phyloP scores from a whole-genome alignment of 768 basidiomycete species.

The Kwoniella dendrophila region DNA sequence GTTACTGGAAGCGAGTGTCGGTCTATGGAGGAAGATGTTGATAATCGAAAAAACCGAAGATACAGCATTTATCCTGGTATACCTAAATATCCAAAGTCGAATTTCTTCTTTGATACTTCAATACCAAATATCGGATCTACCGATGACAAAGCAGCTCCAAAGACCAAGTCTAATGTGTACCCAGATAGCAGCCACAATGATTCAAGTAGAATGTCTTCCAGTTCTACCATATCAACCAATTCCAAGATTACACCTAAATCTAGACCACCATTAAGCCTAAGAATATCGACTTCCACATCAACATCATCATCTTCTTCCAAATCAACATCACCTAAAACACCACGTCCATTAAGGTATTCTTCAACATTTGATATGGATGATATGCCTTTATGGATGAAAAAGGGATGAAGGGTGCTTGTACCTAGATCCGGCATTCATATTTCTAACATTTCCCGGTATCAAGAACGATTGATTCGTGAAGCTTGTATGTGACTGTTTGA shows the following conservation, averaged over 20 bases:
- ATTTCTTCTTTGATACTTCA: too few species aligned
- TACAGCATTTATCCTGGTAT: too few species aligned
- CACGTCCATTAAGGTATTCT: constrained; percentile 7
- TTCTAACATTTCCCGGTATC: neutral
- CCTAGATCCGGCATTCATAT: neutral
- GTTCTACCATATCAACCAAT: neutral
- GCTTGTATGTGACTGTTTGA: too few species aligned
- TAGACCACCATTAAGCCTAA: too few species aligned
- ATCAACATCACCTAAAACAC: constrained; percentile 4
- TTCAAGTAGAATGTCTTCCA: neutral
- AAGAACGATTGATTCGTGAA: too few species aligned
- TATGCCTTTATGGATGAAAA: constrained; percentile 2
- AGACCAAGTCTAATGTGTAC: neutral
- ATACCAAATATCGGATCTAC: too few species aligned
- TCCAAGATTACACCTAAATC: neutral
- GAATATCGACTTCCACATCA: neutral
- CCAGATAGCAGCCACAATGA: neutral
- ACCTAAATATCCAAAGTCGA: too few species aligned
- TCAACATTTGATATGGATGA: constrained; percentile 6
- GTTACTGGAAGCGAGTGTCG: too few species aligned
- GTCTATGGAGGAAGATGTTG: too few species aligned
- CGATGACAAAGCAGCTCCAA: too few species aligned
- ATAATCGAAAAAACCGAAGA: too few species aligned
- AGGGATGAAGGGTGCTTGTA: neutral
- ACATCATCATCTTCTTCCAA: neutral